Base-by-base conservation (phyloP, 495 filamentous ascomycete species). In the Trichoderma virens region DNA sequence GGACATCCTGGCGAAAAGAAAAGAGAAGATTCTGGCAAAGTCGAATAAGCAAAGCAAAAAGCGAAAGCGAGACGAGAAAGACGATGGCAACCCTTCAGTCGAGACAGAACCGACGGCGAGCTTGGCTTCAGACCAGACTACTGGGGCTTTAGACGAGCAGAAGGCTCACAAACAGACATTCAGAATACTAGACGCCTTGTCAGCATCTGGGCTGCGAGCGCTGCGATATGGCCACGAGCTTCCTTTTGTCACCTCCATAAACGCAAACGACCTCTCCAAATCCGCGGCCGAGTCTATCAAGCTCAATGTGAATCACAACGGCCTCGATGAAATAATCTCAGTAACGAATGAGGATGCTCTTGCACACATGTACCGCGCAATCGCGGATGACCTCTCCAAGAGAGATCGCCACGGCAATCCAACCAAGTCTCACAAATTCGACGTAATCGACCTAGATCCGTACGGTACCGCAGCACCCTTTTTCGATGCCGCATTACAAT, bases 401-500 rank as follows among this genome's bases (percentile, higher is more conserved):
- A 69, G 62, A 23, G 70, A 75, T 5, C 25, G 65, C 13, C 65
- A 67, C 5, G 67, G 70, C 51, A 71, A 67, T 31, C 65, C 67
- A 28, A 68, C 61, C 63, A 70, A 69, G 59, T 72, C 69, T 28
- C 73, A 74, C 31, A 86, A 81, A 67, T 98, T 96, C 75, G 87
- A 98, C 69, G 91, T 97, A 35, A 95, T 99, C 65, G 94, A 99
- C 71, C 83, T 99, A 23, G 94, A 99, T 72, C 94, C 94, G 0
- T 99, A 98, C 70, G 94, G 94, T 20, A 91, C 90, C 1, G 94
- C 95, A 0, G 88, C 87, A 30, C 89, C 92, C 1, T 98, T 98
- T 75, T 74, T 98, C 16, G 94, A 99, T 70, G 87, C 90, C 4
- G 91, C 95, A 3, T 80, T 98, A 1, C 91, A 95, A 70, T 85